Evolutionary conservation across 805 yeast species (phyloP).

Genomic region (Wickerhamomyces chambardii): DNA sequence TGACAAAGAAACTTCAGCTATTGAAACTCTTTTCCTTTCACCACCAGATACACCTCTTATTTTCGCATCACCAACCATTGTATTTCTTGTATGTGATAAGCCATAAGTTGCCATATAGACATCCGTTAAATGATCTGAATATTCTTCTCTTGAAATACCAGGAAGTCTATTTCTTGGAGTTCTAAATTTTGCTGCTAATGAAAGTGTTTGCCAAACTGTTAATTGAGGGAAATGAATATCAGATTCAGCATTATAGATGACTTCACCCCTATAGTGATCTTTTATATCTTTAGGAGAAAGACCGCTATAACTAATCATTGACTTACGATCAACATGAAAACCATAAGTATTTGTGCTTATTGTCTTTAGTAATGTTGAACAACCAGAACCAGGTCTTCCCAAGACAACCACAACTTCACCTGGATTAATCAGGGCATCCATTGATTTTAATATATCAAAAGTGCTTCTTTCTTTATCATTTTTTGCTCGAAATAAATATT

Average conservation of each 20-base stretch:
- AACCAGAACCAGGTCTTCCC: slow-evolving; percentile 70
- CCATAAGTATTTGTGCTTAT: slow-evolving; percentile 53
- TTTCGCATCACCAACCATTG: slow-evolving; percentile 54
- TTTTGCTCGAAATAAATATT: slow-evolving; percentile 8
- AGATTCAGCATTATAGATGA: slow-evolving; percentile 59
- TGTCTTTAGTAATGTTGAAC: slow-evolving; percentile 54
- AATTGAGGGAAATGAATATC: slow-evolving; percentile 64
- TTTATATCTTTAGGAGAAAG: slow-evolving; percentile 38
- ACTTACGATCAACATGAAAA: slow-evolving; percentile 35
- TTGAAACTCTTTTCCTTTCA: slow-evolving; percentile 61
- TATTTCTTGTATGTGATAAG: slow-evolving; percentile 41
- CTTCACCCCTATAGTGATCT: slow-evolving; percentile 55
- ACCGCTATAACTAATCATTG: slow-evolving; percentile 45
- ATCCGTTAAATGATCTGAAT: slow-evolving; percentile 43
- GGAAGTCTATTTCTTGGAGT: slow-evolving; percentile 54
- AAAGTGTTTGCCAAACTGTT: slow-evolving; percentile 57
- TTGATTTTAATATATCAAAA: slow-evolving; percentile 49
- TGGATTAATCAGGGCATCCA: slow-evolving; percentile 52
- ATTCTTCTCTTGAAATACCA: slow-evolving; percentile 47
- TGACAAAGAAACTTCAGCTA: slow-evolving; percentile 43
- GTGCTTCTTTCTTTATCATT: slow-evolving; percentile 18
- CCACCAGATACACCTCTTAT: slow-evolving; percentile 68
- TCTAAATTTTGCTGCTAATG: slow-evolving; percentile 51
- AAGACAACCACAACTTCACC: slow-evolving; percentile 62
- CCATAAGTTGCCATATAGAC: slow-evolving; percentile 44